These are phyloP conservation scores for Penicillium ucsense DNA, from an alignment of 495 filamentous ascomycete species.

Conservation along the genomic window DNA sequence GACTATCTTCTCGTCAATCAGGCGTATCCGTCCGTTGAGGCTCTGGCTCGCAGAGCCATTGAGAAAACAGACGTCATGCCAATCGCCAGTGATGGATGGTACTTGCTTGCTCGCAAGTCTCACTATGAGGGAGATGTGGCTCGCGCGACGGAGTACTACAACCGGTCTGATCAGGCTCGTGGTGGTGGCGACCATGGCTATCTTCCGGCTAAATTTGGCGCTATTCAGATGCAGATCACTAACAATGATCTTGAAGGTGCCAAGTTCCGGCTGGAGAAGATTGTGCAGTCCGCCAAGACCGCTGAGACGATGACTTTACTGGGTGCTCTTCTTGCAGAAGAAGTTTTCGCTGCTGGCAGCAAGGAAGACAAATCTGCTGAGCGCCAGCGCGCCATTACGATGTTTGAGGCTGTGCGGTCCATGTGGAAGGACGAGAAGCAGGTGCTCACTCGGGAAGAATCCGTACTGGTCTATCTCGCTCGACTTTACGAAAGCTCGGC, in stretches of 20 bases:
- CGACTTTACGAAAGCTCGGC: conserved; percentile 78
- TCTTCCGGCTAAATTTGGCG: conserved; percentile 85
- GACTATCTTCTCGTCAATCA: conserved; percentile 77
- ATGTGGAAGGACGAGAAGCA: conserved; percentile 89
- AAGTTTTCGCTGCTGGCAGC: conserved; percentile 67
- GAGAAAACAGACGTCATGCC: conserved; percentile 91
- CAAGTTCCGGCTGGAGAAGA: conserved; percentile 88
- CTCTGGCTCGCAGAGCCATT: conserved; percentile 83
- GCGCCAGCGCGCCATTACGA: conserved; percentile 67
- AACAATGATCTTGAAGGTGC: conserved; percentile 81
- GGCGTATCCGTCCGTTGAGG: conserved; percentile 66
- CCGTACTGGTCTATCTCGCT: conserved; percentile 86
- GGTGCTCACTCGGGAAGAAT: conserved; percentile 65
- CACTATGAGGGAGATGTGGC: conserved; percentile 62
- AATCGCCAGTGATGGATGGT: conserved; percentile 95
- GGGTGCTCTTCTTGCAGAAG: conserved; percentile 84
- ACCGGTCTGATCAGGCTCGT: conserved; percentile 76
- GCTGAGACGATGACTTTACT: conserved; percentile 87
- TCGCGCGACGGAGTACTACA: conserved; percentile 72
- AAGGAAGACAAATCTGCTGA: conserved; percentile 85
- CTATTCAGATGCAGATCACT: conserved; percentile 75
- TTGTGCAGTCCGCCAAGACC: conserved; percentile 74
- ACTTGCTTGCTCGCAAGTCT: conserved; percentile 78
- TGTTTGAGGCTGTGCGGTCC: conserved; percentile 73
- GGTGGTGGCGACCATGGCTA: conserved; percentile 82